These are phyloP conservation scores for Agaricus subrufescens DNA, from an alignment of 768 basidiomycete genomes.

Conservation along the genomic window DNA sequence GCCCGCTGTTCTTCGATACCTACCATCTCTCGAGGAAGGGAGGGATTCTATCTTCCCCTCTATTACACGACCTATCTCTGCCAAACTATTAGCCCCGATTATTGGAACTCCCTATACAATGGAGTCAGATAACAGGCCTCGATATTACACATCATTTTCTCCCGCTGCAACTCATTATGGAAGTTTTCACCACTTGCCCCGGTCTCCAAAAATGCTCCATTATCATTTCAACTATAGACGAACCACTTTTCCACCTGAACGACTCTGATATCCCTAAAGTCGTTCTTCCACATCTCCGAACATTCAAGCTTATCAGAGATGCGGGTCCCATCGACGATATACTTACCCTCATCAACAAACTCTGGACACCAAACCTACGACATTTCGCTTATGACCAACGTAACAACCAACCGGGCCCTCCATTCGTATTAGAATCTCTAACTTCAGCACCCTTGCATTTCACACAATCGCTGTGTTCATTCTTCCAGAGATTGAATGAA, in stretches of 20 bases:
- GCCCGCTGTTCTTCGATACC: neutral
- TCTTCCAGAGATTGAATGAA: neutral
- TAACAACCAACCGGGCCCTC: neutral
- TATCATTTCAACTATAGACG: no score
- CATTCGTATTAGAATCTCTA: neutral
- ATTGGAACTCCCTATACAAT: neutral
- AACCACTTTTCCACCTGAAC: no score
- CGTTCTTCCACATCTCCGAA: no score
- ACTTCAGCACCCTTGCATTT: constrained; percentile 3
- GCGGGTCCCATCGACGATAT: no score
- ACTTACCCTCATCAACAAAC: no score
- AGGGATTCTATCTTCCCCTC: neutral
- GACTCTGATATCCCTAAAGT: no score
- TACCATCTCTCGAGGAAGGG: neutral
- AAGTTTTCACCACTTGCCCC: no score
- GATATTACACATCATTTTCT: neutral
- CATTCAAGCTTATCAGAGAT: no score
- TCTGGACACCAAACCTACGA: no score
- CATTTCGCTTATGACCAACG: no score
- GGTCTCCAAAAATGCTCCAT: no score
- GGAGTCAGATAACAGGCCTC: neutral
- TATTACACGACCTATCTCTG: neutral
- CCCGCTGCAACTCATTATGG: no score
- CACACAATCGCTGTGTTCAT: neutral
- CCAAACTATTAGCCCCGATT: neutral